Conservation (phyloP, 495 filamentous ascomycete species). For the Pseudevernia furfuracea region DNA sequence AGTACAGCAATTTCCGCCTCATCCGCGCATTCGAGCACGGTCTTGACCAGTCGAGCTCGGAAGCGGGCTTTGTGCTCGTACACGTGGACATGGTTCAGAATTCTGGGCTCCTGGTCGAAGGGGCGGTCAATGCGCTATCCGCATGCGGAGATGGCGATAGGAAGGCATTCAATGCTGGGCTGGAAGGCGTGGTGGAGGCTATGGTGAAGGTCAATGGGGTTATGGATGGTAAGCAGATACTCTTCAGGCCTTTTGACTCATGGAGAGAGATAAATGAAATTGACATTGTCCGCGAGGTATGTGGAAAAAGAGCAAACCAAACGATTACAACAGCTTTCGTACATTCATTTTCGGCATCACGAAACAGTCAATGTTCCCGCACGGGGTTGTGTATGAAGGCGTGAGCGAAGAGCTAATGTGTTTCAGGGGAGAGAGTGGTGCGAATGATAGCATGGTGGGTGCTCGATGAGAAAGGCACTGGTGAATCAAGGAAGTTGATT, state of each 20-base stretch:
- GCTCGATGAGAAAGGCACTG: background rate
- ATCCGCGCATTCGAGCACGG: slow-evolving; percentile 86
- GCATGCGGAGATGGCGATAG: slow-evolving; percentile 44
- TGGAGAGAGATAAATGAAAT: background rate
- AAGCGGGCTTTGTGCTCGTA: slow-evolving; percentile 81
- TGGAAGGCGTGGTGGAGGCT: slow-evolving; percentile 51
- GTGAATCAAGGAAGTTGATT: slow-evolving; percentile 8
- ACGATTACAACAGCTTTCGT: slow-evolving; percentile 72
- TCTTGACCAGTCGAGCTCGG: slow-evolving; percentile 75
- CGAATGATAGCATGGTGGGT: slow-evolving; percentile 74
- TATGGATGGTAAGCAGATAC: slow-evolving; percentile 59
- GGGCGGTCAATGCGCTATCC: slow-evolving; percentile 56
- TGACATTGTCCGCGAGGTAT: slow-evolving; percentile 45
- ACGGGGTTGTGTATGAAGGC: slow-evolving; percentile 81
- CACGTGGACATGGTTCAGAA: slow-evolving; percentile 80
- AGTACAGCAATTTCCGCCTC: slow-evolving; percentile 72
- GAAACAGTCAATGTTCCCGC: slow-evolving; percentile 82
- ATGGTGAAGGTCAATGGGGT: slow-evolving; percentile 64
- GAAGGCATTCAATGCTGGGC: slow-evolving; percentile 52
- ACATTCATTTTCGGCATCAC: slow-evolving; percentile 94
- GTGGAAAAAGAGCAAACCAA: slow-evolving; percentile 77
- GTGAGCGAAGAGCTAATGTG: slow-evolving; percentile 60
- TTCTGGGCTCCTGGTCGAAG: slow-evolving; percentile 62
- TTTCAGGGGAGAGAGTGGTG: slow-evolving; percentile 83
- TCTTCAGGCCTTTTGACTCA: background rate